A percentile compares a stretch with the other conserved stretches of the same genome.
Evolutionary conservation across 805 yeast species (phyloP).

Genomic region (Candida ovalis): DNA sequence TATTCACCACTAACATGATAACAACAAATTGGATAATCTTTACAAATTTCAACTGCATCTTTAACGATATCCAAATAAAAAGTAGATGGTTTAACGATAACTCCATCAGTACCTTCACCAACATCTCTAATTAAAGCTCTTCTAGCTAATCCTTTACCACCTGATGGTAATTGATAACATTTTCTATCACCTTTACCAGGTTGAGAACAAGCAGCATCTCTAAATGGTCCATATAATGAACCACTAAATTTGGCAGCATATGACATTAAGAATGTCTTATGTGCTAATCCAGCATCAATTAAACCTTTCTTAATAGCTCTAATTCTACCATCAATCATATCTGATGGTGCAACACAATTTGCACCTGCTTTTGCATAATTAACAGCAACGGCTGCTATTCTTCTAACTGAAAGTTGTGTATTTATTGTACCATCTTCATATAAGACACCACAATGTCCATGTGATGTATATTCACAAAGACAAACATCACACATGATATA

Average conservation of each 20-base stretch:
- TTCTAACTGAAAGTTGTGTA: constrained; percentile 66
- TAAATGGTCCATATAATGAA: constrained; percentile 89
- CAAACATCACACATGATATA: constrained; percentile 94
- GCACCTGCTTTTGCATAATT: constrained; percentile 97
- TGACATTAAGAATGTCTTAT: constrained; percentile 84
- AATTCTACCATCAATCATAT: constrained; percentile 96
- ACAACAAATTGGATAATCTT: constrained; percentile 85
- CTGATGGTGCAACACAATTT: constrained; percentile 92
- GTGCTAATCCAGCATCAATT: constrained; percentile 77
- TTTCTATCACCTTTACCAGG: constrained; percentile 91
- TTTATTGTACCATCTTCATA: constrained; percentile 83
- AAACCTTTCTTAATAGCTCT: constrained; percentile 83
- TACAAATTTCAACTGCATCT: constrained; percentile 80
- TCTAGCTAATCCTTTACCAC: constrained; percentile 90
- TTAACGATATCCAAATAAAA: constrained; percentile 88
- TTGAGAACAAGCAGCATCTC: constrained; percentile 93
- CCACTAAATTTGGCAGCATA: constrained; percentile 95
- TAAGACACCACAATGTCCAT: constrained; percentile 96
- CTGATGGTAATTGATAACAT: constrained; percentile 89
- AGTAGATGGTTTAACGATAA: constrained; percentile 94
- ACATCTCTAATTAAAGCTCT: constrained; percentile 85
- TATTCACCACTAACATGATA: constrained; percentile 97
- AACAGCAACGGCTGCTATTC: constrained; percentile 92
- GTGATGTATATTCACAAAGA: constrained; percentile 92
- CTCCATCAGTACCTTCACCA: constrained; percentile 91